These are phyloP conservation scores for Tetrapisispora namnaoensis DNA, from an alignment of 805 yeast species.

Conservation along the genomic window DNA sequence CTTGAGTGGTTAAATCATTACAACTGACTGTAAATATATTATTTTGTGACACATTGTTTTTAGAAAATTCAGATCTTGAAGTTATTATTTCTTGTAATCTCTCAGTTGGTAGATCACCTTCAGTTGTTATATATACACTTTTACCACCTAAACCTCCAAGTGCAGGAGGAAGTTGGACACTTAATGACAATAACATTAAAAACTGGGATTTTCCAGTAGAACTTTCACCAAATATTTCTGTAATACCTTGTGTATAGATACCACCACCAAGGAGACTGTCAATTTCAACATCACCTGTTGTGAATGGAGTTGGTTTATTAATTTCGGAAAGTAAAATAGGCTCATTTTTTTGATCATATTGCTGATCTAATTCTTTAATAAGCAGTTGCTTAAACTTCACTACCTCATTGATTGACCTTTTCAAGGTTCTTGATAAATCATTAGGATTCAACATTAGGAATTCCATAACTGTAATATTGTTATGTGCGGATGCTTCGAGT, in stretches of 20 bases:
- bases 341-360: slow-evolving; percentile 5
- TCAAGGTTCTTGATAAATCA: slow-evolving; percentile 28
- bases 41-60: slow-evolving; percentile 31
- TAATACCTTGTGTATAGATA: slow-evolving; percentile 41
- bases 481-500: slow-evolving; percentile 20
- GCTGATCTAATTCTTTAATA: slow-evolving; percentile 11
- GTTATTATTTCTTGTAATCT: slow-evolving; percentile 45
- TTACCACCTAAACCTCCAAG: slow-evolving; percentile 41
- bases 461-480: slow-evolving; percentile 33
- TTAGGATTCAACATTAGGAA: slow-evolving; percentile 31
- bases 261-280: slow-evolving; percentile 51
- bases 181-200: slow-evolving; percentile 51
- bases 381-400: slow-evolving; percentile 16
- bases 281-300: slow-evolving; percentile 44
- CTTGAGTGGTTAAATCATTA: slow-evolving; percentile 60
- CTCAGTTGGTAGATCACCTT: slow-evolving; percentile 57
- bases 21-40: slow-evolving; percentile 48
- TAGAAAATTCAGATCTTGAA: slow-evolving; percentile 25
- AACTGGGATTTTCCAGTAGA: slow-evolving; percentile 84
- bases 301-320: slow-evolving; percentile 22
- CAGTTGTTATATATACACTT: slow-evolving; percentile 73
- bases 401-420: slow-evolving; percentile 30
- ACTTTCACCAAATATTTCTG: slow-evolving; percentile 78
- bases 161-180: slow-evolving; percentile 42
- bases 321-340: neutral